Evolutionary conservation across 2,329 filamentous ascomycete genomes (phyloP), one percentile per base, ranked within the genome.

Genomic region (Exophiala xenobiotica): DNA sequence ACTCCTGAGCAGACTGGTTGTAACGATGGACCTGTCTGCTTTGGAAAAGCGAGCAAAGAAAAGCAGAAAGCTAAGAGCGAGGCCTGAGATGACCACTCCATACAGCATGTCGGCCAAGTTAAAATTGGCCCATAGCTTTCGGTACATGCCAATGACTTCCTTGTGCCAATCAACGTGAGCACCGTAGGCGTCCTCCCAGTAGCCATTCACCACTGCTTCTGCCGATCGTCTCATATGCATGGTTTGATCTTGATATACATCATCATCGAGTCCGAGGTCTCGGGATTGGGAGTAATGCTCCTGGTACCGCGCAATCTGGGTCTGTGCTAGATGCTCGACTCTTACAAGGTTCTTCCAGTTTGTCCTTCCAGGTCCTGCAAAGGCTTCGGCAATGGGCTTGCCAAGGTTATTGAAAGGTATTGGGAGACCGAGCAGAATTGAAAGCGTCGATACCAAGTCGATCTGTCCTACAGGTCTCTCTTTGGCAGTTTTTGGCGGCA

Each of bases 331-430:
- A 20, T 87, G 84, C 46, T 86, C 88, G 0, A 91, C 90, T 2
- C 79, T 76, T 0, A 88, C 88, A 35, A 99, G 74, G 59, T 88
- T 93, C 40, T 82, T 75, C 81, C 86, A 93, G 54, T 89, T 80
- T 26, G 81, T 43, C 11, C 41, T 49, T 3, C 47, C 50, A 7
- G 47, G 38, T 6, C 56, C 70, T 14, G 86, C 78, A 69, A 99
- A 99, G 2, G 90, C 91, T 70, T 99, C 93, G 60, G 95, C 88
- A 56, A 99, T 96, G 0, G 93, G 93, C 5, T 81, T 84, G 44
- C 93, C 93, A 5, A 99, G 80, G 65, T 93, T 99, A 68, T 97
- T 99, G 75, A 90, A 99, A 0, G 93, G 93, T 54, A 99, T 91
- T 0, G 93, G 92, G 54, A 96, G 80, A 6, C 93, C 93, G 1